Evolutionary conservation across 179 eudicot genomes (phyloP).

Genomic region (Beta corolliflora): DNA sequence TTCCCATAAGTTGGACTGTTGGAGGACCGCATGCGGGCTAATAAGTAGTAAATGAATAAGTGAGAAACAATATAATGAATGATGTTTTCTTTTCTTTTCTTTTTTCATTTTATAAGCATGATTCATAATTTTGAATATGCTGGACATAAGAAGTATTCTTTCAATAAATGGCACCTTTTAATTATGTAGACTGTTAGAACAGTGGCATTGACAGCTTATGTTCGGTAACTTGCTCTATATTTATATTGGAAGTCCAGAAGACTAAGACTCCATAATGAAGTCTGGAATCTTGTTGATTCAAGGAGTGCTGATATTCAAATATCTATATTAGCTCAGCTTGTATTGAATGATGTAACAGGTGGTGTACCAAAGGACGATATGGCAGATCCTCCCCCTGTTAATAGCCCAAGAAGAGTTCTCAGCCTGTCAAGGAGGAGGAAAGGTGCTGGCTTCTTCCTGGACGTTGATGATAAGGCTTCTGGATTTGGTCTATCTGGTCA

Average conservation of each 20-base stretch:
- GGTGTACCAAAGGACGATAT: conserved; percentile 17
- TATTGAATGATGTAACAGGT: conserved; percentile 5
- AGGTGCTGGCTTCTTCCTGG: conserved; percentile 44
- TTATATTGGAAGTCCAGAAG: background rate
- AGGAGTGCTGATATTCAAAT: background rate
- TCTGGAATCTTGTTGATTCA: background rate
- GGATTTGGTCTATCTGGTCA: conserved; percentile 72
- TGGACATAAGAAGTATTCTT: background rate
- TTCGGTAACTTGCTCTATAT: background rate
- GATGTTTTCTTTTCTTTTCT: background rate
- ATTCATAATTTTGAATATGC: background rate
- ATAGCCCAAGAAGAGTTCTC: conserved; percentile 83
- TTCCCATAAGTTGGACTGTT: too few species aligned
- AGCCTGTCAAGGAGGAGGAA: conserved; percentile 71
- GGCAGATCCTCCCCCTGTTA: conserved; percentile 66
- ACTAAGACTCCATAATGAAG: background rate
- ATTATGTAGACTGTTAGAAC: background rate
- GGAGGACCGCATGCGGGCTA: background rate
- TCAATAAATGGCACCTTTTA: background rate
- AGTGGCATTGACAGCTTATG: background rate
- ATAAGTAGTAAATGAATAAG: background rate
- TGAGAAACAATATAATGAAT: background rate
- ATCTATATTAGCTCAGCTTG: background rate
- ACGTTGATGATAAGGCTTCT: conserved; percentile 48
- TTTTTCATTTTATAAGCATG: background rate